Conservation (phyloP, 2,329 filamentous ascomycete species). For the Apiospora pterosperma region DNA sequence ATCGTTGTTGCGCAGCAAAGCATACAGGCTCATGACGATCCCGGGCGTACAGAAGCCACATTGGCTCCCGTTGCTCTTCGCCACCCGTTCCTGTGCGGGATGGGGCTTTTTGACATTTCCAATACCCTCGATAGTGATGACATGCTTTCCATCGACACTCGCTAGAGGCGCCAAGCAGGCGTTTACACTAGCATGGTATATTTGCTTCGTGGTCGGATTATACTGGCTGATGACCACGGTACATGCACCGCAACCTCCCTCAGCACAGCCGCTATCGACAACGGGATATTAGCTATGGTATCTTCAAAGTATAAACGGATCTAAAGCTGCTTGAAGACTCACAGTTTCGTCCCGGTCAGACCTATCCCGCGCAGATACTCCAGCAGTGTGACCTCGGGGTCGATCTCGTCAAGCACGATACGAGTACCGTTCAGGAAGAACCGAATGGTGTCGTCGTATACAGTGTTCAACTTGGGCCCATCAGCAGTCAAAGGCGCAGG, state of each 20-base stretch:
- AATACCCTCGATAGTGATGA: conserved; percentile 96
- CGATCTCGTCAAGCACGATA: conserved; percentile 79
- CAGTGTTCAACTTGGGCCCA: conserved; percentile 59
- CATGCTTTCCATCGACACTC: conserved; percentile 94
- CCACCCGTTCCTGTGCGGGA: conserved; percentile 85
- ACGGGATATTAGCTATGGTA: not conserved
- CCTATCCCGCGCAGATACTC: conserved; percentile 93
- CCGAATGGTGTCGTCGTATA: conserved; percentile 81
- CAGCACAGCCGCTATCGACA: conserved; percentile 70
- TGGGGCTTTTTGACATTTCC: conserved; percentile 84
- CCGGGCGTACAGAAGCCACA: conserved; percentile 95
- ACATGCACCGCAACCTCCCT: conserved; percentile 94
- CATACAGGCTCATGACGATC: conserved; percentile 97
- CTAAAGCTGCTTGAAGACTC: conserved; percentile 23
- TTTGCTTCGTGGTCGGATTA: conserved; percentile 86
- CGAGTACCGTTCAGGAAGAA: conserved; percentile 96
- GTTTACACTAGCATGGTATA: conserved; percentile 96
- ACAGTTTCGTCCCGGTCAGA: conserved; percentile 89
- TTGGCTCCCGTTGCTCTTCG: conserved; percentile 87
- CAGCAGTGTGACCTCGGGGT: conserved; percentile 87
- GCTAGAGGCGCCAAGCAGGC: conserved; percentile 90
- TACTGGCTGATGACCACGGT: conserved; percentile 92
- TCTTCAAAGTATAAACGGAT: not conserved
- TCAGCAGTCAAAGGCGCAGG: conserved; percentile 23
- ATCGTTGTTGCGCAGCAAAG: conserved; percentile 80